These are phyloP conservation scores for Phytophthora hybrid DNA, from an alignment of 352 stramenopile genomes.

Conservation along the genomic window DNA sequence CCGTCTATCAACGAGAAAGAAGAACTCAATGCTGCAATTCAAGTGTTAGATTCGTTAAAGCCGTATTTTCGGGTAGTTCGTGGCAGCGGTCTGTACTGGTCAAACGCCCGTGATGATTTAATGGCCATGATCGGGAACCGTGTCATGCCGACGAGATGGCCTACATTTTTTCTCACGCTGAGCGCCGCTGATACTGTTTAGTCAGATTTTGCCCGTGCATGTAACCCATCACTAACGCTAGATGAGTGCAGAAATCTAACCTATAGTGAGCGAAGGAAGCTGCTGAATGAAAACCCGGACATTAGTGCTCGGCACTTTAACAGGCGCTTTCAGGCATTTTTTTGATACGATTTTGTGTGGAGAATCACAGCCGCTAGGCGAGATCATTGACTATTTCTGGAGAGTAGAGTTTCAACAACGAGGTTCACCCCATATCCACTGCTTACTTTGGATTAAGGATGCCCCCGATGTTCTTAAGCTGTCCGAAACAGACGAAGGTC, in stretches of 20 bases:
- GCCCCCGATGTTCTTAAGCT: no score
- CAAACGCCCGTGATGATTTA: neutral
- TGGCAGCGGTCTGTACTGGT: neutral
- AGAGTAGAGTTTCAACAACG: no score
- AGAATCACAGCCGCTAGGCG: conserved; percentile 7
- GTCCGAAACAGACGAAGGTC: neutral
- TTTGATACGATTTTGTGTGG: conserved; percentile 20
- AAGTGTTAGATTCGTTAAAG: neutral
- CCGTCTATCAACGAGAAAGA: neutral
- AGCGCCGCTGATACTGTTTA: conserved; percentile 34
- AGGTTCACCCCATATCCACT: no score
- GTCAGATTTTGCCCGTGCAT: conserved; percentile 33
- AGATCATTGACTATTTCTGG: conserved; percentile 20
- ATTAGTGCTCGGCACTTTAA: conserved; percentile 32
- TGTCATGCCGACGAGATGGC: conserved; percentile 19
- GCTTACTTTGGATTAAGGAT: no score
- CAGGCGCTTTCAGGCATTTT: conserved; percentile 30
- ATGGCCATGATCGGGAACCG: conserved; percentile 4
- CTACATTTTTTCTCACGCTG: conserved; percentile 30
- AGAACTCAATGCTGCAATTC: neutral
- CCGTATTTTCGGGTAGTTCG: conserved; percentile 3
- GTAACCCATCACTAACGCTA: conserved; percentile 4
- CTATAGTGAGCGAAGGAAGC: neutral
- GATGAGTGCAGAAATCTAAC: neutral
- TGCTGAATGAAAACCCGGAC: conserved; percentile 9